These are phyloP conservation scores for Trichosanthes cucumerina DNA, from an alignment of 306 rosid genomes.

Conservation along the genomic window DNA sequence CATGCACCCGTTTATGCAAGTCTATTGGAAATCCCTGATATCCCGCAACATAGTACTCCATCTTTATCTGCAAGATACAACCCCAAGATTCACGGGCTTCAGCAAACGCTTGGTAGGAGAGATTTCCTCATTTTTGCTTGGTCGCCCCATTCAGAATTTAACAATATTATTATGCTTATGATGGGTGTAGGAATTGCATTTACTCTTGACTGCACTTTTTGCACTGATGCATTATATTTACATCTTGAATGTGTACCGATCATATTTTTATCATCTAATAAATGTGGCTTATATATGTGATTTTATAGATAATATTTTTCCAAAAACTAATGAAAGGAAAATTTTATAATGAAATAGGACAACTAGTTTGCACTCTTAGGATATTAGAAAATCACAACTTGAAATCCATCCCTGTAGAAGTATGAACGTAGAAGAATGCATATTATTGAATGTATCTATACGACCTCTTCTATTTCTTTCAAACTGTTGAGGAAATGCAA, in stretches of 20 bases:
- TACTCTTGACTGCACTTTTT: not conserved
- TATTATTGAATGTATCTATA: not conserved
- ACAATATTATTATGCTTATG: not conserved
- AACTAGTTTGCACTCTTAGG: not conserved
- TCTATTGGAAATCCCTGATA: slow-evolving; percentile 52
- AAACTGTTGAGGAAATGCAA: not conserved
- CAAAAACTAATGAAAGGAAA: not conserved
- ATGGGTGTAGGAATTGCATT: not conserved
- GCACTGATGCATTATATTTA: not conserved
- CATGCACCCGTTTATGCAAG: slow-evolving; percentile 80
- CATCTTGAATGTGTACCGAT: not conserved
- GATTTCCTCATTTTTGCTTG: slow-evolving; percentile 9
- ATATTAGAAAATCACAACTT: not conserved
- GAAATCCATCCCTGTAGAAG: not conserved
- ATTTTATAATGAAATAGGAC: not conserved
- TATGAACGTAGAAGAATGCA: not conserved
- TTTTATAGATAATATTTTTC: not conserved
- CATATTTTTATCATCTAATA: not conserved
- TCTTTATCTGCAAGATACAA: slow-evolving; percentile 72
- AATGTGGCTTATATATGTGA: not conserved
- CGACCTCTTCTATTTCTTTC: not conserved
- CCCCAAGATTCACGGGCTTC: slow-evolving; percentile 73
- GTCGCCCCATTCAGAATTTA: slow-evolving; percentile 8
- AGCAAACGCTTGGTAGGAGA: slow-evolving; percentile 68
- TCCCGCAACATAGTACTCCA: slow-evolving; percentile 60